phyloP scores from a whole-genome alignment of 1,284 basidiomycete genomes.

The Heterobasidion annosum region DNA sequence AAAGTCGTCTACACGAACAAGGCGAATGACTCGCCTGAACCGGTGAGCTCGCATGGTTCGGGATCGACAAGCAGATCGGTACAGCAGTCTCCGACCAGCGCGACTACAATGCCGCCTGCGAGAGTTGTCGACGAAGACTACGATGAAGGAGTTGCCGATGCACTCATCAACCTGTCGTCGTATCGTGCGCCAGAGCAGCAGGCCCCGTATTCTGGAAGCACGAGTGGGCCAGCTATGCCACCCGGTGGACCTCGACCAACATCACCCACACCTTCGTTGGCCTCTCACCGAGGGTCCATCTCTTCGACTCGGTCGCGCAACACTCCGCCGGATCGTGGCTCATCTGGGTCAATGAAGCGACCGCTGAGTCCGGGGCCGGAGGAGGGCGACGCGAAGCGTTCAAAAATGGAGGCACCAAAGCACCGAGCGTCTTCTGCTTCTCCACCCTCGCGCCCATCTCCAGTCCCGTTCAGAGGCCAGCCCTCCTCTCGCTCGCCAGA shows the following conservation, averaged over 20 bases:
- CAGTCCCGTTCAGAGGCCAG: conserved; percentile 65
- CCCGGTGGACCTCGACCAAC: conserved; percentile 32
- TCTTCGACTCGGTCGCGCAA: conserved; percentile 18
- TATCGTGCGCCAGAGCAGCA: conserved; percentile 20
- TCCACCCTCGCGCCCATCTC: conserved; percentile 53
- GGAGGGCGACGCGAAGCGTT: conserved; percentile 51
- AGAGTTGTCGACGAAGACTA: conserved; percentile 76
- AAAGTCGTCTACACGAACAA: conserved; percentile 27
- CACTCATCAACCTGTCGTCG: conserved; percentile 52
- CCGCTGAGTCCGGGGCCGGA: conserved; percentile 57
- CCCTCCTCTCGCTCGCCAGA: conserved; percentile 51
- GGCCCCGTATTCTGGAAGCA: conserved; percentile 34
- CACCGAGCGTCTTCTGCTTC: conserved; percentile 45
- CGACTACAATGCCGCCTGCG: conserved; percentile 45
- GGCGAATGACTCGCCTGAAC: conserved; percentile 40
- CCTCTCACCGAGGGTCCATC: conserved; percentile 16
- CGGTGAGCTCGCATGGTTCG: conserved; percentile 51
- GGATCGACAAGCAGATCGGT: conserved; percentile 39
- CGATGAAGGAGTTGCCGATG: conserved; percentile 68
- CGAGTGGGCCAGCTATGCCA: conserved; percentile 10
- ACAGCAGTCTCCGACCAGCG: conserved; percentile 61
- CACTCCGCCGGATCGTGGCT: conserved; percentile 18
- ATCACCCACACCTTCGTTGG: conserved; percentile 34
- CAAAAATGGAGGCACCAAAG: conserved; percentile 48
- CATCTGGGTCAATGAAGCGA: conserved; percentile 34